Conservation (phyloP, 768 basidiomycete species). For the Boletus rubroflammeus region DNA sequence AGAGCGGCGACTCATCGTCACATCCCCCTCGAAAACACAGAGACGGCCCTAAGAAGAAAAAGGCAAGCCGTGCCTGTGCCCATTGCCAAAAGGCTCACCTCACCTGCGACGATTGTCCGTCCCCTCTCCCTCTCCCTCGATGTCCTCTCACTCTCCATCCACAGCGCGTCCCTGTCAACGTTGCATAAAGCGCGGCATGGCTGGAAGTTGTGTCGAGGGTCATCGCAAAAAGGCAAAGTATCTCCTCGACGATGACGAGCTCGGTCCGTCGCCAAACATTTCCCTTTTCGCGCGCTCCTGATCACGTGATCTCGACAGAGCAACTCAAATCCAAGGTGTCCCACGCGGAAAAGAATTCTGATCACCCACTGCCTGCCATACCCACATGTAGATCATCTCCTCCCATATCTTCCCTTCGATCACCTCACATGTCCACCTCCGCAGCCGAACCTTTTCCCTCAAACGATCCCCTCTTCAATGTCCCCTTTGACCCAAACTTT, state of each 20-base stretch:
- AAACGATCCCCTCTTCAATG: slow-evolving; percentile 56
- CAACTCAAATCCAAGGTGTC: slow-evolving; percentile 35
- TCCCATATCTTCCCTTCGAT: not conserved
- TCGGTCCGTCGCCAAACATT: slow-evolving; percentile 49
- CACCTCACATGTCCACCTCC: slow-evolving; percentile 7
- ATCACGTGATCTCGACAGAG: slow-evolving; percentile 36
- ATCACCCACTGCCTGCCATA: slow-evolving; percentile 26
- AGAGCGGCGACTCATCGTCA: slow-evolving; percentile 45
- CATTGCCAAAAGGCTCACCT: slow-evolving; percentile 97
- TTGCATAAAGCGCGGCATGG: slow-evolving; percentile 91
- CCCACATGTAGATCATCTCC: slow-evolving; percentile 31
- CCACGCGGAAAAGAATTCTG: slow-evolving; percentile 28
- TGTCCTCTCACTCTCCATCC: slow-evolving; percentile 12
- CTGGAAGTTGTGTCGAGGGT: slow-evolving; percentile 86
- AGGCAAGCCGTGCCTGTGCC: slow-evolving; percentile 89
- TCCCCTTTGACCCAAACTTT: slow-evolving; percentile 57
- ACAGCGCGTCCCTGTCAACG: slow-evolving; percentile 94
- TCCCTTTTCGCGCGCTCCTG: slow-evolving; percentile 6
- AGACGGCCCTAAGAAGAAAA: slow-evolving; percentile 89
- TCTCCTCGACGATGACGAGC: slow-evolving; percentile 88
- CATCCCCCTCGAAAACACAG: slow-evolving; percentile 51
- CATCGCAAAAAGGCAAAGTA: slow-evolving; percentile 98
- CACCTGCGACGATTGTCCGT: slow-evolving; percentile 97
- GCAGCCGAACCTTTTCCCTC: slow-evolving; percentile 51
- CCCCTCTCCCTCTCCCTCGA: slow-evolving; percentile 1